Evolutionary conservation across 805 yeast species (phyloP).

Genomic region (Suhomyces faveliae): DNA sequence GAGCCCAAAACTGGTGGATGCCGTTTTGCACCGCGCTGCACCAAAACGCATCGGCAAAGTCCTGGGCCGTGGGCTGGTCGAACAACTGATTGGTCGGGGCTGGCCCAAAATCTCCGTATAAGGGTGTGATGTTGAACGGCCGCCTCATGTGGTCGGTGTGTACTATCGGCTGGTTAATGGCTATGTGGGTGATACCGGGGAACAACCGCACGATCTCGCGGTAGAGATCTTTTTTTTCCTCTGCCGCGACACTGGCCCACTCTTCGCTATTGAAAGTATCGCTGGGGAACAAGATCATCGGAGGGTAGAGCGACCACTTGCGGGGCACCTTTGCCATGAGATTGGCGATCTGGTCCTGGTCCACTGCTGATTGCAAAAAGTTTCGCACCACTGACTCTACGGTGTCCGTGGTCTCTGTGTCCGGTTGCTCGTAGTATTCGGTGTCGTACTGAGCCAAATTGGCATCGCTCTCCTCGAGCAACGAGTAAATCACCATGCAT

Average conservation of each 20-base stretch:
- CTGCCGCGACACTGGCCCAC: slow-evolving; percentile 28
- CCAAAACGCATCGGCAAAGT: slow-evolving; percentile 65
- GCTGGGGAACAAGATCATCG: slow-evolving; percentile 58
- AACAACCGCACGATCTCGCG: slow-evolving; percentile 7
- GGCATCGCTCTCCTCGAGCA: not conserved
- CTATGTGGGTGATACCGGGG: slow-evolving; percentile 53
- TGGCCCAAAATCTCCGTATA: slow-evolving; percentile 69
- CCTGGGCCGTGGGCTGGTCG: slow-evolving; percentile 22
- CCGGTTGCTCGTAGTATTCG: not conserved
- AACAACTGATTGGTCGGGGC: slow-evolving; percentile 22
- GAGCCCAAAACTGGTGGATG: slow-evolving; percentile 79
- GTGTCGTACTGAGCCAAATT: not conserved
- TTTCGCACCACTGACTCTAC: not conserved
- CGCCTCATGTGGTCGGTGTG: slow-evolving; percentile 56
- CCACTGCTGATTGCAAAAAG: not conserved
- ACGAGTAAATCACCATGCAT: slow-evolving; percentile 15
- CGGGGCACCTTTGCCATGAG: slow-evolving; percentile 35
- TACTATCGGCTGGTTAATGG: slow-evolving; percentile 66
- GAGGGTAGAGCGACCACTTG: slow-evolving; percentile 64
- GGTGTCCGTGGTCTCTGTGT: not conserved
- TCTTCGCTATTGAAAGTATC: slow-evolving; percentile 41
- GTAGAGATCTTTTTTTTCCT: not conserved
- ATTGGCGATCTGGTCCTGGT: not conserved
- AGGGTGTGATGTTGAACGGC: slow-evolving; percentile 59
- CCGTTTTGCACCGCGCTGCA: slow-evolving; percentile 70